Evolutionary conservation across 164 flowering plant genomes (phyloP).

Genomic region (Hamamelis virginiana): DNA sequence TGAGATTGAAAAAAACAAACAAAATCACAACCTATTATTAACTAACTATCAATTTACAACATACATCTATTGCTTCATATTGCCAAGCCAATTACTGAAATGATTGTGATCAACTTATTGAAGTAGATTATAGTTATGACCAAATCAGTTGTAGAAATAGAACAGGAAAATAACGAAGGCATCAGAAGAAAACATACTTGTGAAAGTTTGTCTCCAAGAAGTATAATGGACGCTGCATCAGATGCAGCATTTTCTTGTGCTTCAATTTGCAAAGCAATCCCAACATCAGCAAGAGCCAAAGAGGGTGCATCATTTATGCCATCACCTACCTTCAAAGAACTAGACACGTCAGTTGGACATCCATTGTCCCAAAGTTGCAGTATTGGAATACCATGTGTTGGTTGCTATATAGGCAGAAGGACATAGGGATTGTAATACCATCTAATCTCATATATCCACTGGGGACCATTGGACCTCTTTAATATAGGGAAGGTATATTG

Average conservation of each 20-base stretch:
- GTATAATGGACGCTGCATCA: constrained; percentile 90
- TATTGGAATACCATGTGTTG: neutral
- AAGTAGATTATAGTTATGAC: neutral
- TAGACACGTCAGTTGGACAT: constrained; percentile 7
- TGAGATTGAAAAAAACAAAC: no score
- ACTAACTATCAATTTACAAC: no score
- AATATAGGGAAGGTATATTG: neutral
- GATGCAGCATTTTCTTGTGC: constrained; percentile 94
- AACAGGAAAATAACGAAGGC: neutral
- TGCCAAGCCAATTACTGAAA: no score
- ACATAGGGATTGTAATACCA: no score
- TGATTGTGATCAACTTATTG: neutral
- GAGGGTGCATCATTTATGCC: constrained; percentile 99
- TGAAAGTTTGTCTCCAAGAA: constrained; percentile 82
- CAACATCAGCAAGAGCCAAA: constrained; percentile 92
- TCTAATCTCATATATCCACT: neutral
- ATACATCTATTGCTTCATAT: no score
- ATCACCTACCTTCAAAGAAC: constrained; percentile 76
- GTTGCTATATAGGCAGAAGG: neutral
- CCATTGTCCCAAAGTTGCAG: neutral
- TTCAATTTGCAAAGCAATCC: constrained; percentile 81
- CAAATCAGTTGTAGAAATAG: neutral
- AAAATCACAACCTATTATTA: no score
- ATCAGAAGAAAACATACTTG: constrained; percentile 47
- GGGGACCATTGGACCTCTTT: neutral